phyloP scores from a whole-genome alignment of 2,329 filamentous ascomycete genomes.

The Phialocephala subalpina region DNA sequence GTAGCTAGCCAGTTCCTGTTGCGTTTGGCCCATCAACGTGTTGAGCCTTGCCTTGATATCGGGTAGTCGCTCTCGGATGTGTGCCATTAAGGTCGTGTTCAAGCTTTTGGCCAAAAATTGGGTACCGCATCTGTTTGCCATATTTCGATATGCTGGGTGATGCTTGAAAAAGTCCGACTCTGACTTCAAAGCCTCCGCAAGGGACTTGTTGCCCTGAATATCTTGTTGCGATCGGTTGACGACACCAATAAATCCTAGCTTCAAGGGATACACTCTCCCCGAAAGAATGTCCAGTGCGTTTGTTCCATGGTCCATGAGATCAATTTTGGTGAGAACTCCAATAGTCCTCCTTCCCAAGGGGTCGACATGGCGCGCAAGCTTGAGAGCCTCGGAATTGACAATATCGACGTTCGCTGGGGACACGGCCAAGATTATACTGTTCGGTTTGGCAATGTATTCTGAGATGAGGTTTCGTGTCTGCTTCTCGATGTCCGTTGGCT shows the following conservation, averaged over 20 bases:
- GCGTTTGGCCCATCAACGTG: constrained; percentile 99
- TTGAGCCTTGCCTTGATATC: constrained; percentile 98
- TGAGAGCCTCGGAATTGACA: constrained; percentile 97
- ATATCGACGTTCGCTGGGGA: constrained; percentile 98
- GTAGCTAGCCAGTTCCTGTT: constrained; percentile 97
- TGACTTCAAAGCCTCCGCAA: constrained; percentile 87
- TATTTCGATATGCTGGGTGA: constrained; percentile 96
- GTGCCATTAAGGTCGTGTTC: constrained; percentile 93
- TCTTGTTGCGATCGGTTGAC: constrained; percentile 99
- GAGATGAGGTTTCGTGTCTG: constrained; percentile 96
- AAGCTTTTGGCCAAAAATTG: constrained; percentile 94
- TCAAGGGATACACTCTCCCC: constrained; percentile 93
- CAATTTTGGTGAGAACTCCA: constrained; percentile 94
- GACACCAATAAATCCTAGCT: constrained; percentile 96
- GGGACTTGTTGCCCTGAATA: constrained; percentile 94
- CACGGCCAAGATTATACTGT: constrained; percentile 96
- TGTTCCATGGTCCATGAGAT: constrained; percentile 98
- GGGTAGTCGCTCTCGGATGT: constrained; percentile 93
- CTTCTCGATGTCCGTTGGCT: constrained; percentile 97
- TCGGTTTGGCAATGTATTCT: constrained; percentile 98
- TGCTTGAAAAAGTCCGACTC: constrained; percentile 97
- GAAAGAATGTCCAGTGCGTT: constrained; percentile 98
- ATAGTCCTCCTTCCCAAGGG: constrained; percentile 94
- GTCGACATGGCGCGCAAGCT: constrained; percentile 96
- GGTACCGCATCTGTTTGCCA: constrained; percentile 91